Evolutionary conservation across 768 basidiomycete genomes (phyloP), one percentile per base, ranked within the genome.

Genomic region (Myochromella boudieri): DNA sequence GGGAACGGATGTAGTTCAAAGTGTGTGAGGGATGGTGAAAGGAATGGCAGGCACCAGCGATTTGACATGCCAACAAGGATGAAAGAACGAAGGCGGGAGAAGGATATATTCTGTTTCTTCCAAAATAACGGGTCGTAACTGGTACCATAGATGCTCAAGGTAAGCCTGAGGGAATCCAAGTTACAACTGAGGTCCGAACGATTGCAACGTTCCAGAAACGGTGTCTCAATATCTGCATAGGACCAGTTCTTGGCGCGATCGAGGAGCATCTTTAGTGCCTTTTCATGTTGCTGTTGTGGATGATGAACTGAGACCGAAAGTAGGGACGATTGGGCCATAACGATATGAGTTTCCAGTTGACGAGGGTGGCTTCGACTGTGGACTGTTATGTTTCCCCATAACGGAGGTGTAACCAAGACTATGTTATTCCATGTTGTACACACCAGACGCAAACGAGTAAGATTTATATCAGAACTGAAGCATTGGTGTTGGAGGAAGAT

Each of bases 351-450:
- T 8, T 48, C 26, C 6, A 67, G 37, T 21, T 54, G 40, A 3
- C 31, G 3, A 2, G 44, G 28, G 9, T 52, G 42, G 2, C 45
- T 45, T 2, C 37, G 43, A 17, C 39, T 57, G 22, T 34, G 33
- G 11, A 65, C 18, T 8, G 50, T 41, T 21, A 69, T 46, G 29
- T 67, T 65, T 1, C 66, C 66, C 65, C 64, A 67, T 3, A 70
- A 54, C 2, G 59, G 60, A n/a, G 67, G 67, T 0, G 63, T 67
- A 29, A 53, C 55, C 3, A 49, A 36, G 29, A 66, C 44, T 20
- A 65, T 51, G 36, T 58, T 51, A 45, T 60, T 51, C 57, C 65
- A 70, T 17, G 37, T 22, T 4, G 43, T 52, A 46, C 60, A 66
- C 15, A 67, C 65, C 11, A 57, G 50, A 21, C 62, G 58, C 4